Evolutionary conservation across 2,329 filamentous ascomycete species (phyloP).

Genomic region (Hymenoscyphus salicellus): DNA sequence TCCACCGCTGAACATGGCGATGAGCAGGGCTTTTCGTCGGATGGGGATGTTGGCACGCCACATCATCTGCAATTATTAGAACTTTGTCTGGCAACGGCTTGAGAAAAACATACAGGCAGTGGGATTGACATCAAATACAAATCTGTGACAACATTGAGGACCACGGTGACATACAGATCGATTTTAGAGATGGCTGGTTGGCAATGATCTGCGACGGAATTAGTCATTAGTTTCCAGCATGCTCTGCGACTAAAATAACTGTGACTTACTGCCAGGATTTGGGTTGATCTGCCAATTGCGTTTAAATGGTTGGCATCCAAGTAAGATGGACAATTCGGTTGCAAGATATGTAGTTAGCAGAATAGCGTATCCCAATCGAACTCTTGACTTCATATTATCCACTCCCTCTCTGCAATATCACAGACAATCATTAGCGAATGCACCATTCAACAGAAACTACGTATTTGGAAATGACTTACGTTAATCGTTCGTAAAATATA

Average conservation of each 20-base stretch:
- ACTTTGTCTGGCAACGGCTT: neutral
- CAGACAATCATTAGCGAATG: neutral
- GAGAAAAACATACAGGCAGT: slow-evolving; percentile 44
- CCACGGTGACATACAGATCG: slow-evolving; percentile 50
- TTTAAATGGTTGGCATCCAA: slow-evolving; percentile 51
- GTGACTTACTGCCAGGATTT: slow-evolving; percentile 48
- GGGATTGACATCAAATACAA: slow-evolving; percentile 58
- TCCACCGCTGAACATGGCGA: slow-evolving; percentile 54
- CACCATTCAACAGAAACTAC: neutral
- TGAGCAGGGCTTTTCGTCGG: slow-evolving; percentile 49
- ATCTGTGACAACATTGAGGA: slow-evolving; percentile 54
- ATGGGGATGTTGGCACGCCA: slow-evolving; percentile 49
- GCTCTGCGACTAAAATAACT: neutral
- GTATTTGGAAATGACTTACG: slow-evolving; percentile 34
- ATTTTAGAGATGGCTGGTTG: slow-evolving; percentile 52
- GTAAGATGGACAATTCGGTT: slow-evolving; percentile 48
- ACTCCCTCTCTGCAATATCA: slow-evolving; percentile 28
- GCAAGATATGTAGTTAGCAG: slow-evolving; percentile 49
- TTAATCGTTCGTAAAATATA: slow-evolving; percentile 54
- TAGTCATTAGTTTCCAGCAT: too few species aligned
- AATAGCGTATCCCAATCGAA: slow-evolving; percentile 49
- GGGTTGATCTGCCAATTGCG: slow-evolving; percentile 59
- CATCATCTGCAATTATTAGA: slow-evolving; percentile 46
- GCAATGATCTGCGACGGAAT: slow-evolving; percentile 40
- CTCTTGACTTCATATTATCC: slow-evolving; percentile 42